Evolutionary conservation across 192 early-diverging fungal species (phyloP), one percentile per base, ranked within the genome.

Genomic region (Phlyctochytrium planicorne): DNA sequence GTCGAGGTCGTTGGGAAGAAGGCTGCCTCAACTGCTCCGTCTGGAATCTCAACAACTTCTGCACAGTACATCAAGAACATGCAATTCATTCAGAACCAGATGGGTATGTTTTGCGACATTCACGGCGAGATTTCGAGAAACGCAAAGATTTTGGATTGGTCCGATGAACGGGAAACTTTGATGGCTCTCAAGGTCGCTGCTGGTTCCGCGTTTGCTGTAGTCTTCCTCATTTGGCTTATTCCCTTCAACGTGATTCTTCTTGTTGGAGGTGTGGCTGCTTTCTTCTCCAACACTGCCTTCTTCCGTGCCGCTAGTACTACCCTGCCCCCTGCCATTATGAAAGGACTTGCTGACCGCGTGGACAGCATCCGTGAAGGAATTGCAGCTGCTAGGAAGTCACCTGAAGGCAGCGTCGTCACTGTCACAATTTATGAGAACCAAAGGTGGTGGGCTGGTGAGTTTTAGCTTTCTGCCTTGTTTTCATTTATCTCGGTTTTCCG

Each of bases 41-140:
- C 40, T 20, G 20, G 10, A 6, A 12, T 57, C 55, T 57, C 55
- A 4, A 57, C 55, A 12, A 57, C 55, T 29, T 83, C 79, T 1
- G 82, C 86, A 24, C 85, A 91, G 61, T 90, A 89, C 69, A 68
- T 83, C 23, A 83, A 77, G 69, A 91, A 90, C 67, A 64, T 90
- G 69, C 87, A 87, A 60, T 87, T 90, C 67, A 83, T 91, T 33
- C 91, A 92, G 62, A 90, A 92, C 61, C 82, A 87, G 75, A 92
- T 92, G 91, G 86, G 85, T 30, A 67, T 78, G 61, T 76, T 69
- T 63, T 68, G 67, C 61, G 79, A 81, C 47, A 63, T 34, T 10
- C 72, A 81, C 71, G 79, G 75, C 30, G 75, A 65, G 36, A 62
- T 73, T 40, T 69, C 65, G 30, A 64, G 68, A 29, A 34, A 36